Conservation (phyloP, 306 rosid genomes). For the Ziziphus jujuba region DNA sequence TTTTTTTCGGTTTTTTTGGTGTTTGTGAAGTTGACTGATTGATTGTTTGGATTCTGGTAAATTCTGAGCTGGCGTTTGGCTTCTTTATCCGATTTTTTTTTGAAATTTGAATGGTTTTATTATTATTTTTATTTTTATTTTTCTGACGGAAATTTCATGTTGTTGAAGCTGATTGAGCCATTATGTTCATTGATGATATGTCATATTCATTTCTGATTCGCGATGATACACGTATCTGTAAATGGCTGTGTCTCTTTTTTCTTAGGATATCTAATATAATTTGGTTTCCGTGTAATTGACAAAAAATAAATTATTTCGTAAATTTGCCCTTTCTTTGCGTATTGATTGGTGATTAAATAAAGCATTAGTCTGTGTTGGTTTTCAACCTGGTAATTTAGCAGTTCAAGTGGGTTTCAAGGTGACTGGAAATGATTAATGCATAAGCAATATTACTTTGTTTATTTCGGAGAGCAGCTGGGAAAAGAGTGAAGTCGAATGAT, state of each 20-base stretch:
- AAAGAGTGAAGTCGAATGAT: not conserved
- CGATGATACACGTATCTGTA: not conserved
- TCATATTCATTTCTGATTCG: not conserved
- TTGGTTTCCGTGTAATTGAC: slow-evolving; percentile 1
- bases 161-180: slow-evolving; percentile 13
- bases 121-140: not conserved
- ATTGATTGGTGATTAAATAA: no score
- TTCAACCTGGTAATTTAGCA: not conserved
- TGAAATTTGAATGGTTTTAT: not conserved
- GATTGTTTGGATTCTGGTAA: not conserved
- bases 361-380: no score
- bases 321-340: not conserved
- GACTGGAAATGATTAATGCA: not conserved
- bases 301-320: not conserved
- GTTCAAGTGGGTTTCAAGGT: not conserved
- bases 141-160: not conserved
- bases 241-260: not conserved
- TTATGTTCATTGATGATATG: not conserved
- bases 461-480: not conserved
- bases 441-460: not conserved
- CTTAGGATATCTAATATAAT: not conserved
- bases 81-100: not conserved
- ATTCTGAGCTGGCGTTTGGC: not conserved
- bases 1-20: not conserved
- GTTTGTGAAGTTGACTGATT: not conserved